Evolutionary conservation across 495 filamentous ascomycete genomes (phyloP).

Genomic region (Lophiostoma macrostomum): DNA sequence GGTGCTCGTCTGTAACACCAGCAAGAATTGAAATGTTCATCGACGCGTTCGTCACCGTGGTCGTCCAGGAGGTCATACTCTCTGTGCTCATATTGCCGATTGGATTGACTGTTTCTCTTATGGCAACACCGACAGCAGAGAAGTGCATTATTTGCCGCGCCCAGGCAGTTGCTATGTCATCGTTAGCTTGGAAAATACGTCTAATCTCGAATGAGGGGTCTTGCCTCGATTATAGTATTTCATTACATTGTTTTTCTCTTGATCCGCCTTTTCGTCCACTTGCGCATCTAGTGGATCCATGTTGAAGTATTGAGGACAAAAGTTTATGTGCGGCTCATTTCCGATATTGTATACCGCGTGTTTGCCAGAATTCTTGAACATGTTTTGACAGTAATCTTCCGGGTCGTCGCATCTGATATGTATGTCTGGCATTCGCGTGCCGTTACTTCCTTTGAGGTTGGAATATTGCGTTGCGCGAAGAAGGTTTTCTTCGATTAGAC

Average conservation of each 20-base stretch:
- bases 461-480: conserved; percentile 17
- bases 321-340: conserved; percentile 29
- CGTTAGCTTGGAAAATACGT: neutral
- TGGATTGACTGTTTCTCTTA: conserved; percentile 1
- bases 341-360: conserved; percentile 23
- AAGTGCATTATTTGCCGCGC: conserved; percentile 28
- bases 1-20: conserved; percentile 13
- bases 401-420: conserved; percentile 28
- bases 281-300: conserved; percentile 1
- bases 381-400: conserved; percentile 5
- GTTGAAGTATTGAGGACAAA: conserved; percentile 18
- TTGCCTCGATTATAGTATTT: conserved; percentile 27
- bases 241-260: neutral
- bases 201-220: neutral
- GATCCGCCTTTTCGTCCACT: conserved; percentile 7
- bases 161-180: conserved; percentile 24
- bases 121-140: conserved; percentile 11
- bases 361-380: conserved; percentile 10
- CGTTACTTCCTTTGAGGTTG: conserved; percentile 12
- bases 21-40: conserved; percentile 24
- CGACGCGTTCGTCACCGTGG: neutral
- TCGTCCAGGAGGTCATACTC: neutral
- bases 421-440: conserved; percentile 18
- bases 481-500: conserved; percentile 15
- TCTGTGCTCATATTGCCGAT: neutral